Percentiles rank a stretch among this genome's conserved stretches.
These are phyloP conservation scores for Sclerotiophoma versabilis DNA, from an alignment of 2,329 filamentous ascomycete genomes.

Conservation along the genomic window DNA sequence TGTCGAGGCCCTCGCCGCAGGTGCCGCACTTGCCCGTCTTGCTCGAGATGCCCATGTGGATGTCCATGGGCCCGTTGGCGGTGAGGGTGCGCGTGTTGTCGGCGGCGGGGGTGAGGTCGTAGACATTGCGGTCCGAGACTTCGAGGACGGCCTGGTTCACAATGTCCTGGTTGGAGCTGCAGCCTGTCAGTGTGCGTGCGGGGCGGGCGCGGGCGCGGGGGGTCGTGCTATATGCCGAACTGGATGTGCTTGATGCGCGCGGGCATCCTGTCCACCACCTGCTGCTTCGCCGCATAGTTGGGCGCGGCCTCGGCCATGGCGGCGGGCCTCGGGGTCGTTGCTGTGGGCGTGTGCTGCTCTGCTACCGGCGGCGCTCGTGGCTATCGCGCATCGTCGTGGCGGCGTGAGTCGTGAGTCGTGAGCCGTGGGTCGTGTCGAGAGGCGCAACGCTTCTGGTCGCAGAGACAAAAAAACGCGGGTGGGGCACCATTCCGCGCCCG, in stretches of 20 bases:
- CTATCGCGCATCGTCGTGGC: constrained; percentile 28
- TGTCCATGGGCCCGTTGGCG: constrained; percentile 84
- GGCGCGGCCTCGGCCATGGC: constrained; percentile 32
- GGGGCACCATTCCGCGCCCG: constrained; percentile 26
- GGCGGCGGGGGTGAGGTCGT: constrained; percentile 76
- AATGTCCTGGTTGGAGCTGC: constrained; percentile 88
- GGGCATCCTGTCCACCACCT: constrained; percentile 86
- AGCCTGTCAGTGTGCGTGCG: constrained; percentile 24
- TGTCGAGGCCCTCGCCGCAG: constrained; percentile 79
- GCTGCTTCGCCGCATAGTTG: constrained; percentile 70
- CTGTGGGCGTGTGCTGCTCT: constrained; percentile 4
- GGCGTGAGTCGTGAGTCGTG: constrained; percentile 37
- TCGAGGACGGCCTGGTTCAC: constrained; percentile 94
- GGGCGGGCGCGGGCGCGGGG: constrained; percentile 1
- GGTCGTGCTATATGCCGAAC: constrained; percentile 81
- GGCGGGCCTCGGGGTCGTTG: constrained; percentile 7
- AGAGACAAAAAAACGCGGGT: constrained; percentile 22
- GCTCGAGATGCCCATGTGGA: constrained; percentile 85
- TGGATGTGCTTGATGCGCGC: constrained; percentile 93
- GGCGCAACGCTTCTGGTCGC: constrained; percentile 25
- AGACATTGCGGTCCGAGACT: constrained; percentile 91
- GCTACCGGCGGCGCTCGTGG: constrained; percentile 24
- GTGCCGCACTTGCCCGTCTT: constrained; percentile 83
- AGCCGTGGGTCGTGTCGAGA: constrained; percentile 33
- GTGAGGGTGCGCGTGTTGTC: constrained; percentile 71